Evolutionary conservation across 179 eudicot genomes (phyloP).

Genomic region (Sideroxylon spinosum): DNA sequence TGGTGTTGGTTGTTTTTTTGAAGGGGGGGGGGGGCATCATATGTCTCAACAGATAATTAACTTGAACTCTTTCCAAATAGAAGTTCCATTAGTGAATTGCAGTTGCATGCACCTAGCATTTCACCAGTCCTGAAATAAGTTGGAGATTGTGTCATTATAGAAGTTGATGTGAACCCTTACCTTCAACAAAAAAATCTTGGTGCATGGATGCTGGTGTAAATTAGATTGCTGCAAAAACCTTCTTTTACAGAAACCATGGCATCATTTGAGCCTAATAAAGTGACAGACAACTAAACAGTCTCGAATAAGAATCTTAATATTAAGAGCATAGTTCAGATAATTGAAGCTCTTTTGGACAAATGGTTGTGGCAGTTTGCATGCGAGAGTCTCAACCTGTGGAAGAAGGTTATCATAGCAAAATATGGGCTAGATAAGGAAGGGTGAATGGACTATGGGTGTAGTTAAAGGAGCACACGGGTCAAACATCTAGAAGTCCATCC

Average conservation of each 20-base stretch:
- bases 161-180: neutral
- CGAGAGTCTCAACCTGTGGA: too few relatives aligned
- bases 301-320: neutral
- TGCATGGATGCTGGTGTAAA: neutral
- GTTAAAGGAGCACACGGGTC: too few relatives aligned
- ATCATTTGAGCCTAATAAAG: constrained; percentile 3
- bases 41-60: neutral
- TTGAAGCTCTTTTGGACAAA: too few relatives aligned
- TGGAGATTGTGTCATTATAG: neutral
- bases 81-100: neutral
- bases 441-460: too few relatives aligned
- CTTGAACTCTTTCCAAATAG: neutral
- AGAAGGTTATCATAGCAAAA: too few relatives aligned
- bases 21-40: neutral
- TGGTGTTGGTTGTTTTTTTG: neutral
- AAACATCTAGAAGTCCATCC: too few relatives aligned
- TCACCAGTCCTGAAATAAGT: neutral
- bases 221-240: too few relatives aligned
- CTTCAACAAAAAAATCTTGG: neutral
- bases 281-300: neutral
- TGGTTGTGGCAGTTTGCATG: too few relatives aligned
- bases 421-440: too few relatives aligned
- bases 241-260: neutral
- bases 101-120: neutral
- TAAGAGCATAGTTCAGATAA: too few relatives aligned